Evolutionary conservation across 2,329 filamentous ascomycete species (phyloP).

Genomic region (Cladosporium sp.): DNA sequence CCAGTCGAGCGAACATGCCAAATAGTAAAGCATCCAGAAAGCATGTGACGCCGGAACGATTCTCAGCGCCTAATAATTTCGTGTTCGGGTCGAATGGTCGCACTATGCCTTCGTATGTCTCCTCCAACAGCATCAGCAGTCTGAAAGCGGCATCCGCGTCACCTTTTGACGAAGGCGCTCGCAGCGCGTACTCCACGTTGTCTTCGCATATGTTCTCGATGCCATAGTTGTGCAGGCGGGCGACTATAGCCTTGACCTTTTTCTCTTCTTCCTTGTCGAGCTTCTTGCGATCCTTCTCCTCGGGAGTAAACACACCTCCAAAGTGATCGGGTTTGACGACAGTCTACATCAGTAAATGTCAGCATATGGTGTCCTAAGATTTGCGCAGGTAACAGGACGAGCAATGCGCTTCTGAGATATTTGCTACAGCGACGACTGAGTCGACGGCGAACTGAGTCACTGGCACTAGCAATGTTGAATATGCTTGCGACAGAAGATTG

Average conservation of each 20-base stretch:
- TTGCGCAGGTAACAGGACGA: neutral
- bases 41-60: slow-evolving; percentile 83
- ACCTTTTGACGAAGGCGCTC: slow-evolving; percentile 61
- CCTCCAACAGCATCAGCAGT: slow-evolving; percentile 71
- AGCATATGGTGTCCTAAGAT: neutral
- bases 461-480: neutral
- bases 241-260: slow-evolving; percentile 52
- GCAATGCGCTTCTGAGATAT: slow-evolving; percentile 3
- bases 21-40: slow-evolving; percentile 89
- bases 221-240: slow-evolving; percentile 50
- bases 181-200: slow-evolving; percentile 60
- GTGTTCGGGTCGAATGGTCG: slow-evolving; percentile 67
- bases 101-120: slow-evolving; percentile 76
- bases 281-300: slow-evolving; percentile 53
- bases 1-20: slow-evolving; percentile 88
- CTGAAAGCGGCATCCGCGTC: slow-evolving; percentile 72
- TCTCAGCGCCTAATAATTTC: slow-evolving; percentile 78
- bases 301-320: slow-evolving; percentile 58
- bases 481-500: slow-evolving; percentile 4
- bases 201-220: slow-evolving; percentile 55
- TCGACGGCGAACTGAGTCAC: neutral
- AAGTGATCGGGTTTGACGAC: slow-evolving; percentile 50
- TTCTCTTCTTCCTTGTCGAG: slow-evolving; percentile 53
- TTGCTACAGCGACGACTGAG: neutral
- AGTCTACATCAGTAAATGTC: neutral